Evolutionary conservation across 2,329 filamentous ascomycete species (phyloP), one percentile per base, ranked within the genome.

Genomic region (Helotiales sp.): DNA sequence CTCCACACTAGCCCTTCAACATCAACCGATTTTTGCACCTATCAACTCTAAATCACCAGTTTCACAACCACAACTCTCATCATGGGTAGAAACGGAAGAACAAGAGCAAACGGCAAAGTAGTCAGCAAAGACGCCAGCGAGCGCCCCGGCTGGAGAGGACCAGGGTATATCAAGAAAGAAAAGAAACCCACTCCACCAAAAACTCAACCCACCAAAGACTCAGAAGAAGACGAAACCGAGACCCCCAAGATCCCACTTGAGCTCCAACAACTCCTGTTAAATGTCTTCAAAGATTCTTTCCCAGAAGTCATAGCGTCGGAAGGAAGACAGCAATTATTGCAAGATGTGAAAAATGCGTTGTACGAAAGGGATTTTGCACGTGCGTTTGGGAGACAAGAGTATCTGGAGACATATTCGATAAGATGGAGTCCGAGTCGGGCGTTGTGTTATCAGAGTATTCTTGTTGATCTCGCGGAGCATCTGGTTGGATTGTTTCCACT

Each of bases 401-500:
- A 88, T 66, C 80, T 97, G 17, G 84, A 89, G 60, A 90, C 89
- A 9, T 99, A 99, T 76, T 91, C 91, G 8, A 84, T 91, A 54
- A 79, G 95, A 66, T 99, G 93, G 93, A 96, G 92, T 73, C 90
- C 93, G 1, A 89, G 89, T 52, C 81, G 95, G 53, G 89, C 92
- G 0, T 76, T 98, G 52, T 91, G 88, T 62, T 98, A 98, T 74
- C 78, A 85, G n/a, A 70, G 75, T 2, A 74, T 86, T n/a, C 72
- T 88, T 34, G 58, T 72, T 27, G 66, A 76, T 49, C 27, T 71
- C 5, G 46, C 55, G 31, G 42, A 64, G 36, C 58, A 68, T 46
- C 49, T 70, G n/a, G 27, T 52, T 12, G 59, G 52, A 22, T 40
- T 63, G 10, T 57, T 57, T 13, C 42, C 50, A 33, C 25, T 36